phyloP scores from a whole-genome alignment of 805 yeast species.

The Pichia heedii region DNA sequence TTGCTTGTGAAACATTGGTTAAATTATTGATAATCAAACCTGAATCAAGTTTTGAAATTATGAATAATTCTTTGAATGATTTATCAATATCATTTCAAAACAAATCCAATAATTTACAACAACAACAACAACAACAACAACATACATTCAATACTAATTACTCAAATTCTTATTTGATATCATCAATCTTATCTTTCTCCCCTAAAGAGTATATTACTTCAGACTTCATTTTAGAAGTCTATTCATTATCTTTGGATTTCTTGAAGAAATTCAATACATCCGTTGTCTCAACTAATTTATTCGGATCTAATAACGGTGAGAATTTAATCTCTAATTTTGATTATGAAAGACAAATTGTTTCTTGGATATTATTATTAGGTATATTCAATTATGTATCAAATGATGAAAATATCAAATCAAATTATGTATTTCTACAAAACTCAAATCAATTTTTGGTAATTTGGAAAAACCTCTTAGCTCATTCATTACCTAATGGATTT shows the following conservation, averaged over 20 bases:
- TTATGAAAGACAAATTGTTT: conserved; percentile 32
- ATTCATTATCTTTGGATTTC: conserved; percentile 21
- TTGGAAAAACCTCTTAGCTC: conserved; percentile 55
- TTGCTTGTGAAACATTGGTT: conserved; percentile 30
- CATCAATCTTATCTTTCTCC: conserved; percentile 24
- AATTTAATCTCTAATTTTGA: conserved; percentile 20
- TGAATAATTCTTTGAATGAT: conserved; percentile 29
- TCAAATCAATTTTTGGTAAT: conserved; percentile 48
- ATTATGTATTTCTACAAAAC: conserved; percentile 46
- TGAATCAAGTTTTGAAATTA: conserved; percentile 19
- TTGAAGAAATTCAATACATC: conserved; percentile 29
- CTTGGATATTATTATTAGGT: conserved; percentile 62
- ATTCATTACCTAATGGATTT: conserved; percentile 35
- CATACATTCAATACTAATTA: conserved; percentile 23
- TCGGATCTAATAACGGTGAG: conserved; percentile 23
- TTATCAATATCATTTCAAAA: conserved; percentile 29
- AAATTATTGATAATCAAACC: conserved; percentile 28
- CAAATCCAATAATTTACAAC: conserved; percentile 18
- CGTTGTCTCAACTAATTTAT: conserved; percentile 26
- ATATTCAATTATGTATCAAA: conserved; percentile 41
- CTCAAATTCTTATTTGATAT: conserved; percentile 25
- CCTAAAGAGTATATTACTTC: conserved; percentile 25
- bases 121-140: conserved; percentile 6
- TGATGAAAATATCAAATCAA: conserved; percentile 24
- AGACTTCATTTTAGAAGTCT: conserved; percentile 25